Evolutionary conservation across 1,284 basidiomycete species (phyloP), one percentile per base, ranked within the genome.

Genomic region (Grifola frondosa): DNA sequence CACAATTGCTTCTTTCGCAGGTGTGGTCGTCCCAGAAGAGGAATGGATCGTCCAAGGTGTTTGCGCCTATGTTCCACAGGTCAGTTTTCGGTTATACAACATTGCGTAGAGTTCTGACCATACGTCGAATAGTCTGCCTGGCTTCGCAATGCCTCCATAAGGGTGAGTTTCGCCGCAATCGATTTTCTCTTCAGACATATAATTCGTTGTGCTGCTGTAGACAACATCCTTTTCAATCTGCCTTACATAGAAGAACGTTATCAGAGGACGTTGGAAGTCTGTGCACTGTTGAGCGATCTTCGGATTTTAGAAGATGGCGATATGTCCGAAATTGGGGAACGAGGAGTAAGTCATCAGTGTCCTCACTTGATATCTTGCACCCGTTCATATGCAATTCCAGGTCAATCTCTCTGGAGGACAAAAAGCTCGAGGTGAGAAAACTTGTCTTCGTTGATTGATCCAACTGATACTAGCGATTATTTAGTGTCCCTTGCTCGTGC

Each of bases 271-370:
- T 66, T 97, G 8, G 83, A 88, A 59, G 61, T 53, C 1, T 91
- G 87, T 53, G 82, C 84, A 0, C 69, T 91, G 15, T 70, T 85
- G 22, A 78, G 77, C 29, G 96, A 99, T 62, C 74, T 98, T 32
- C 78, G 85, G 43, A 94, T 98, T 42, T 73, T 98, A 20, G 95
- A 97, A 64, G 94, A 97, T 59, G 92, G 94, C 4, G 95, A 98
- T 57, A 81, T 91, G 60, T 90, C 93, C 0, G 90, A 95, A 63
- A 92, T 94, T 45, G 91, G 91, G 20, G 91, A 94, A 68, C 83
- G 85, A 35, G 87, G 87, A 22, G 84, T 86, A 63, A 37, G 75
- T 61, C 61, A 66, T 21, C 11, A 5, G 19, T 25, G 12, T 20
- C 30, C 13, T 20, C 25, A 19, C 4, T 11, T 20, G 11, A 35